Evolutionary conservation across 345 rosid genomes (phyloP).

Genomic region (Citrus sp.): DNA sequence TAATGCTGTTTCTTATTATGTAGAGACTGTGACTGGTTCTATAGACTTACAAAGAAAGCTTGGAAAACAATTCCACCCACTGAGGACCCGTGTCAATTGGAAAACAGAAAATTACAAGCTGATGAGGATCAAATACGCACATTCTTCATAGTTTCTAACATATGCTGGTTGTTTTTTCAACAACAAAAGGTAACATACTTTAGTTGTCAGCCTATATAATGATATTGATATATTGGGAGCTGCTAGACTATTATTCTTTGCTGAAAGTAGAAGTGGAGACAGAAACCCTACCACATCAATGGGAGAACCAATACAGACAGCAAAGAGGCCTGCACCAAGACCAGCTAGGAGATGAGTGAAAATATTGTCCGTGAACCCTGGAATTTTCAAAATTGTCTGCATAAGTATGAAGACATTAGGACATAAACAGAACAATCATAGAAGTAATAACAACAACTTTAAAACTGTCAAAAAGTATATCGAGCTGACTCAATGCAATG

Average conservation of each 20-base stretch:
- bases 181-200: not conserved
- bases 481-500: not conserved
- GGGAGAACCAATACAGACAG: conserved; percentile 94
- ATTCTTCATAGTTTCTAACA: not conserved
- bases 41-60: not conserved
- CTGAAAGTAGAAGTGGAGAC: conserved; percentile 9
- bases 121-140: not conserved
- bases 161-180: not conserved
- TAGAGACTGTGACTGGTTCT: not conserved
- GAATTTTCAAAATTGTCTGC: conserved; percentile 97
- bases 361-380: conserved; percentile 77
- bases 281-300: conserved; percentile 73
- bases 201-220: not conserved
- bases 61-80: not conserved
- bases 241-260: not conserved
- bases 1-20: not conserved
- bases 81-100: not conserved
- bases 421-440: conserved; percentile 11
- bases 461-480: not conserved
- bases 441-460: conserved; percentile 1
- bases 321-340: conserved; percentile 91
- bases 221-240: not conserved
- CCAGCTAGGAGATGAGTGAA: conserved; percentile 86
- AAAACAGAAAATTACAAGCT: not conserved
- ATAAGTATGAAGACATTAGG: conserved; percentile 48